Conservation (phyloP, 176 grass and related monocot species). For the Bonia amplexicaulis region DNA sequence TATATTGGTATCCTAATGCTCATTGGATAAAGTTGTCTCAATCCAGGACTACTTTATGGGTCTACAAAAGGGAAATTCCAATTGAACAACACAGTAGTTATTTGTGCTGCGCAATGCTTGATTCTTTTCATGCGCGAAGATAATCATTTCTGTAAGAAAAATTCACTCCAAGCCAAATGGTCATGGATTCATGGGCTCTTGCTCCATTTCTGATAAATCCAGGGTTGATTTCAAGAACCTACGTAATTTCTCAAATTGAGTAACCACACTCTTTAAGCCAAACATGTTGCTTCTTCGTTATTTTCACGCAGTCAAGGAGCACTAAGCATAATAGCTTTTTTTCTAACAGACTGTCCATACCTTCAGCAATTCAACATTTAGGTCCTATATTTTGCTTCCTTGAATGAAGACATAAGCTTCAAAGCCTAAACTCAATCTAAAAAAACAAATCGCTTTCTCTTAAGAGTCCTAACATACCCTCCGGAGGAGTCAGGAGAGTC, state of each 20-base stretch:
- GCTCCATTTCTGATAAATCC: not conserved
- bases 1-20: not conserved
- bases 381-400: not conserved
- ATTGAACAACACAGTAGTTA: not conserved
- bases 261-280: not conserved
- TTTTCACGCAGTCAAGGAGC: conserved; percentile 3
- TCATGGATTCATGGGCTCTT: not conserved
- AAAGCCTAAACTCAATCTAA: conserved; percentile 7
- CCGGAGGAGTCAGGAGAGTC: not conserved
- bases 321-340: not conserved
- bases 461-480: not conserved
- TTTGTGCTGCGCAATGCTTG: not conserved
- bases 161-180: not conserved
- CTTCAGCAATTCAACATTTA: conserved; percentile 11
- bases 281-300: not conserved
- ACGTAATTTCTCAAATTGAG: conserved; percentile 7
- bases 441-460: not conserved
- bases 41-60: not conserved
- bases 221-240: not conserved
- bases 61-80: not conserved
- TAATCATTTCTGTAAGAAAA: not conserved
- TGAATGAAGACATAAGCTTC: not conserved
- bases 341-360: not conserved
- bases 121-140: not conserved
- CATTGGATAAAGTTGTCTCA: not conserved